phyloP scores from a whole-genome alignment of 2,329 filamentous ascomycete genomes.

The Penicillium fuscoglaucum region DNA sequence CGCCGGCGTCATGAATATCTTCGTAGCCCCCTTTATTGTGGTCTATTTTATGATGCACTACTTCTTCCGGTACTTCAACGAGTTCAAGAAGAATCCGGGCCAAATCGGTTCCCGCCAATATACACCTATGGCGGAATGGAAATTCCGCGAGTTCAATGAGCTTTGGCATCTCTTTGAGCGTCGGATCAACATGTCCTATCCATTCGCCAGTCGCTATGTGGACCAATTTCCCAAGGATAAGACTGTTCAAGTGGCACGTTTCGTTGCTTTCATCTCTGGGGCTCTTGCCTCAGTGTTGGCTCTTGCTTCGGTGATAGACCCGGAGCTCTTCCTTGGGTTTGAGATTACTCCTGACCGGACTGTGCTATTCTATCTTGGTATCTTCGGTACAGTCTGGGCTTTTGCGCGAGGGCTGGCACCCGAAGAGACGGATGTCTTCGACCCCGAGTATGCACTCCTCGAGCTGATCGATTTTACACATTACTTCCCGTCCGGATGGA shows the following conservation, averaged over 20 bases:
- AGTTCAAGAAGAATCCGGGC: constrained; percentile 92
- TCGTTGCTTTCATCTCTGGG: constrained; percentile 83
- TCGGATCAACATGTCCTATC: constrained; percentile 89
- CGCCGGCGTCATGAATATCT: constrained; percentile 79
- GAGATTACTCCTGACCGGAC: constrained; percentile 88
- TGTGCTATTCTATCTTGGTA: constrained; percentile 83
- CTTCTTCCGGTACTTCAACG: constrained; percentile 94
- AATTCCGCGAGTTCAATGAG: constrained; percentile 98
- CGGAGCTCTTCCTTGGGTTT: constrained; percentile 86
- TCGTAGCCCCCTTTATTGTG: constrained; percentile 85
- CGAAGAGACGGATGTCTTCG: constrained; percentile 84
- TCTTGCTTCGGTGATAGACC: constrained; percentile 80
- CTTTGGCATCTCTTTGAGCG: constrained; percentile 88
- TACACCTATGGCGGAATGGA: constrained; percentile 93
- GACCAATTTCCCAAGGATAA: constrained; percentile 97
- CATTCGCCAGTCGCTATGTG: constrained; percentile 86
- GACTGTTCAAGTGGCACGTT: constrained; percentile 78
- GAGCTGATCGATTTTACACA: constrained; percentile 92
- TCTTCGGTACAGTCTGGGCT: constrained; percentile 82
- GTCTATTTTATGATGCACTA: constrained; percentile 83
- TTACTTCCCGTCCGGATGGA: constrained; percentile 87
- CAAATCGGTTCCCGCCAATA: constrained; percentile 86
- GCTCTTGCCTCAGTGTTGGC: constrained; percentile 83
- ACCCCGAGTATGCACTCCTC: constrained; percentile 83
- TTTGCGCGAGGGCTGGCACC: constrained; percentile 79